Conservation (phyloP, 2,329 filamentous ascomycete genomes). For the Aspergillus versicolor region DNA sequence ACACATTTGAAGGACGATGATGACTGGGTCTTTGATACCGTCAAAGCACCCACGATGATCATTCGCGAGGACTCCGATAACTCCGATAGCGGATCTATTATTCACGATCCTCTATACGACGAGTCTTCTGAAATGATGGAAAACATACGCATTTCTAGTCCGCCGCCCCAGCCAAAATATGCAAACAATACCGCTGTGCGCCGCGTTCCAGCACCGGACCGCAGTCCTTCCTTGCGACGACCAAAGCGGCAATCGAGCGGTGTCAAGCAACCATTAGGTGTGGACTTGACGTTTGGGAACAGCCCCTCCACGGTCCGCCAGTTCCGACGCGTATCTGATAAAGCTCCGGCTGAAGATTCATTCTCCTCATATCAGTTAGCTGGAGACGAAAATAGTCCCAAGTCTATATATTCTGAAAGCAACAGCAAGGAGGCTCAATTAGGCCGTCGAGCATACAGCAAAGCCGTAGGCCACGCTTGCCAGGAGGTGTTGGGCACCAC, state of each 20-base stretch:
- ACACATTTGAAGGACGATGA: conserved; percentile 64
- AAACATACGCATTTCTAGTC: conserved; percentile 41
- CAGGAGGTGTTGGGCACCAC: conserved; percentile 86
- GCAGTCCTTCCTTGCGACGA: conserved; percentile 43
- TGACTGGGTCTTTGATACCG: conserved; percentile 94
- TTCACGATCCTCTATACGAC: conserved; percentile 33
- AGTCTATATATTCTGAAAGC: conserved; percentile 31
- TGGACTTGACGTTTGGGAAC: conserved; percentile 93
- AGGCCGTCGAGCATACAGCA: conserved; percentile 77
- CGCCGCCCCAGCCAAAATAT: conserved; percentile 48
- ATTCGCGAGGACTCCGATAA: conserved; percentile 54
- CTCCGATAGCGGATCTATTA: conserved; percentile 46
- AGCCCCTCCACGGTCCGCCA: conserved; percentile 86
- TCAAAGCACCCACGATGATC: conserved; percentile 67
- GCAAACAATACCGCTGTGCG: conserved; percentile 60
- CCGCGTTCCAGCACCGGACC: conserved; percentile 46
- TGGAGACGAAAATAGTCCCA: conserved; percentile 44
- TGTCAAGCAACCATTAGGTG: conserved; percentile 74
- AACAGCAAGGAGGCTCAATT: conserved; percentile 76
- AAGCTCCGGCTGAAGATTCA: conserved; percentile 41
- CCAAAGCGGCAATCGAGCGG: conserved; percentile 48
- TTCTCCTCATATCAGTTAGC: conserved; percentile 26
- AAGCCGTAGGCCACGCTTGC: conserved; percentile 77
- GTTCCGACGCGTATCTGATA: conserved; percentile 83
- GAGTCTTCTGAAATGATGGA: conserved; percentile 42